These are phyloP conservation scores for Cytospora paraplurivora DNA, from an alignment of 2,329 filamentous ascomycete species.

Conservation along the genomic window DNA sequence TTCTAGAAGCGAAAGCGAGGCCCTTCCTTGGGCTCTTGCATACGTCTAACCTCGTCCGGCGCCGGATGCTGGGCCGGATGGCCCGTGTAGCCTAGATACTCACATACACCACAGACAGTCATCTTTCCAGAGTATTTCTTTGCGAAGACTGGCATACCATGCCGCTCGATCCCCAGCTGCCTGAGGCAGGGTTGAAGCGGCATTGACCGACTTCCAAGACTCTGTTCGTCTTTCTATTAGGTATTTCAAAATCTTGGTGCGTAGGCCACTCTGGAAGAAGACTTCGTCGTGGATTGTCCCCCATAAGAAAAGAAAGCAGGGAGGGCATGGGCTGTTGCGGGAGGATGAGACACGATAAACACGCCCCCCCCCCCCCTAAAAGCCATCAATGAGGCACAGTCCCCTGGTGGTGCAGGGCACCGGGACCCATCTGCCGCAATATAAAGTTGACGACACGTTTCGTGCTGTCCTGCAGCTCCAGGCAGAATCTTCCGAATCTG, in stretches of 20 bases:
- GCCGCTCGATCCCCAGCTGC: background rate
- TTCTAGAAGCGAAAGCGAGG: slow-evolving; percentile 17
- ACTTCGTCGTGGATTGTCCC: no score
- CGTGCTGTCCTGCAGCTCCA: background rate
- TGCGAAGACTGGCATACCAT: background rate
- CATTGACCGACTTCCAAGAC: background rate
- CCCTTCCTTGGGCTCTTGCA: slow-evolving; percentile 8
- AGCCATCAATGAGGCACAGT: no score
- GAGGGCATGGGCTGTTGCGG: no score
- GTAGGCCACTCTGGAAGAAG: no score
- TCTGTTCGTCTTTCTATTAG: background rate
- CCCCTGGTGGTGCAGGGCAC: no score
- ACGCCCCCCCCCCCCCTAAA: no score
- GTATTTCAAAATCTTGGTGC: no score
- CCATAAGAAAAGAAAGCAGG: no score
- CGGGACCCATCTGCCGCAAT: background rate
- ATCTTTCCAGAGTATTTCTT: background rate
- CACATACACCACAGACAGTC: no score
- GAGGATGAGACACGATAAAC: no score
- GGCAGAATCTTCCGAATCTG: background rate
- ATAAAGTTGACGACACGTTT: slow-evolving; percentile 1
- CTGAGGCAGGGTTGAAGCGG: background rate
- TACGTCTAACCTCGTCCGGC: background rate
- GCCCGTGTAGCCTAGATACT: no score
- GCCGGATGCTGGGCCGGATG: slow-evolving; percentile 1